Evolutionary conservation across 805 yeast genomes (phyloP), one percentile per base, ranked within the genome.

Genomic region (Jamesozyma hellenica): DNA sequence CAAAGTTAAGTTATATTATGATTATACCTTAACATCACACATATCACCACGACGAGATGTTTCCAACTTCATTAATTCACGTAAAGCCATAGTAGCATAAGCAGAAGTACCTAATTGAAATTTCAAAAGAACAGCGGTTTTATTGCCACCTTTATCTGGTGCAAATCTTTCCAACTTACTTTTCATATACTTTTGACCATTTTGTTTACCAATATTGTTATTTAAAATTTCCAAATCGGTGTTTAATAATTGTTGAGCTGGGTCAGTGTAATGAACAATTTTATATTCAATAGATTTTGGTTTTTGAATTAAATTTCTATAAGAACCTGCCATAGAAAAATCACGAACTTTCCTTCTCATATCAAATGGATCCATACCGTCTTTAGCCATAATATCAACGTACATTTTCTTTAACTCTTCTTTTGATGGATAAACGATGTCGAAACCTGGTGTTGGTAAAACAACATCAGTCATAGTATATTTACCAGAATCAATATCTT

Each of bases 361-460:
- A 31, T 78, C 71, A 50, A 74, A 68, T 10, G 96, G 96, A 60
- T 87, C 86, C 50, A 92, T 71, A 0, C 78, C 82, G 55, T 92
- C 97, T 39, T 71, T 66, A 2, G 69, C 71, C 97, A 92, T 92
- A 8, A 75, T 66, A 3, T 73, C 76, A 32, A 74, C 72, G 55
- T 88, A 88, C 1, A 75, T 73, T 31, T 76, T 68, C 50, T 66
- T 68, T 35, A 85, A 64, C 32, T 70, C 60, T 39, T 68, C 70
- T 52, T 85, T 82, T 10, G 71, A 65, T 6, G 99, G 98, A 55
- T 92, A 92, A 12, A 70, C 55, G n/a, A 92, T 75, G 55, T 87
- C 96, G 58, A 77, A 87, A 0, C 99, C 99, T 2, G 99, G 98
- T 0, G 95, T 75, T n/a, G 99, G 97, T 40, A 92, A 67, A 3